phyloP scores from a whole-genome alignment of 129 eudicot genomes.

The Escallonia herrerae region DNA sequence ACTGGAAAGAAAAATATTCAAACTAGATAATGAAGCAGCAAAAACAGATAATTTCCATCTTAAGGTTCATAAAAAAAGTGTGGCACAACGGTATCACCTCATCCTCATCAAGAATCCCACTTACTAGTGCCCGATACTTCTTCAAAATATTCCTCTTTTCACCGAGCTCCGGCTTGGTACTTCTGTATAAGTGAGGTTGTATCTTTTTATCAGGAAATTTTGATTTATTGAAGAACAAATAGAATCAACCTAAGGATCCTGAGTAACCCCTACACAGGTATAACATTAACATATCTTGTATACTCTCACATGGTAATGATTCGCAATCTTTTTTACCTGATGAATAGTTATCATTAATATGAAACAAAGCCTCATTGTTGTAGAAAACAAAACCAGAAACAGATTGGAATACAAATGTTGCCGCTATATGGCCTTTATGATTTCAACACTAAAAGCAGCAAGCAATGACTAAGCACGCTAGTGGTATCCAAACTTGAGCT shows the following conservation, averaged over 20 bases:
- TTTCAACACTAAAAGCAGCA: no score
- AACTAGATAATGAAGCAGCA: not conserved
- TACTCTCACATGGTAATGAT: no score
- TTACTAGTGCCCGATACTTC: constrained; percentile 74
- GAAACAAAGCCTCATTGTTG: no score
- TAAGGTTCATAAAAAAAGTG: constrained; percentile 4
- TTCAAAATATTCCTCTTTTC: constrained; percentile 52
- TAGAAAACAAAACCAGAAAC: no score
- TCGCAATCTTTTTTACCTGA: no score
- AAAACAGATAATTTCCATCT: not conserved
- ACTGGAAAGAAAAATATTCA: not conserved
- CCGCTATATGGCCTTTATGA: no score
- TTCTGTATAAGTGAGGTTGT: constrained; percentile 25
- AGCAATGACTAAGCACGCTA: no score
- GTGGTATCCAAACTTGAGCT: no score
- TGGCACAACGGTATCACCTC: constrained; percentile 40
- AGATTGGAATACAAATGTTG: no score
- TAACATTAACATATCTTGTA: no score
- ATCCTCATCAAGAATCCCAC: constrained; percentile 52
- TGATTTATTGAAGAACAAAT: not conserved
- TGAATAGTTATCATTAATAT: no score
- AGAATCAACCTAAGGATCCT: not conserved
- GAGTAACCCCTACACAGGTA: no score
- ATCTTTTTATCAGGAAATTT: constrained; percentile 18
- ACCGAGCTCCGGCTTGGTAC: constrained; percentile 19